These are phyloP conservation scores for Pichia ethanolica DNA, from an alignment of 805 yeast genomes.

Conservation along the genomic window DNA sequence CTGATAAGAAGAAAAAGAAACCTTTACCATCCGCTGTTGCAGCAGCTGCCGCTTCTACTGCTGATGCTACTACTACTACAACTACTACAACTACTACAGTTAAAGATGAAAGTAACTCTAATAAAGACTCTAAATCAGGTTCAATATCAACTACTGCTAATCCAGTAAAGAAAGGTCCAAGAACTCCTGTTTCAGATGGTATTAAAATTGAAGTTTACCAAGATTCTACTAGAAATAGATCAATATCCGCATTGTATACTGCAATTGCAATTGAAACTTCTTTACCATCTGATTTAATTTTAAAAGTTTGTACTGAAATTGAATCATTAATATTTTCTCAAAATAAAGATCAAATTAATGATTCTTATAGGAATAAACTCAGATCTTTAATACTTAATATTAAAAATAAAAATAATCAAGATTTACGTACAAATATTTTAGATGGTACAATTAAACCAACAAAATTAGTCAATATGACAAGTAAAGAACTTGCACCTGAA, in stretches of 20 bases:
- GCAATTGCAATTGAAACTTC: constrained; percentile 80
- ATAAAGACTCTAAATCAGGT: constrained; percentile 29
- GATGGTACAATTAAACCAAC: constrained; percentile 59
- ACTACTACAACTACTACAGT: constrained; percentile 6
- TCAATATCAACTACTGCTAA: constrained; percentile 27
- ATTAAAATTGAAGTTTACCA: constrained; percentile 61
- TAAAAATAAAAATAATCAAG: constrained; percentile 85
- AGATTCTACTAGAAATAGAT: constrained; percentile 75
- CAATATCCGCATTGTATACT: constrained; percentile 76
- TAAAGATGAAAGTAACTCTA: neutral
- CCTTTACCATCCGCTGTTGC: neutral
- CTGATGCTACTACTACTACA: neutral
- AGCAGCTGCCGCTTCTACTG: constrained; percentile 1
- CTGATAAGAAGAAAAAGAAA: constrained; percentile 39
- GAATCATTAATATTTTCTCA: constrained; percentile 63
- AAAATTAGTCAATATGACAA: constrained; percentile 69
- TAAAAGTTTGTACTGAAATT: constrained; percentile 59
- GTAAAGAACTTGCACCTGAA: constrained; percentile 96
- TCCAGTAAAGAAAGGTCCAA: constrained; percentile 32
- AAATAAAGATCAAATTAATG: constrained; percentile 50
- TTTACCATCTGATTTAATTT: constrained; percentile 41
- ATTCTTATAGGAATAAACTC: constrained; percentile 71
- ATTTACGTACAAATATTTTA: constrained; percentile 61
- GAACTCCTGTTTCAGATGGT: constrained; percentile 79
- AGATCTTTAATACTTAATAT: constrained; percentile 82